phyloP scores from a whole-genome alignment of 257 asterid species.

The Verbascum thapsus region DNA sequence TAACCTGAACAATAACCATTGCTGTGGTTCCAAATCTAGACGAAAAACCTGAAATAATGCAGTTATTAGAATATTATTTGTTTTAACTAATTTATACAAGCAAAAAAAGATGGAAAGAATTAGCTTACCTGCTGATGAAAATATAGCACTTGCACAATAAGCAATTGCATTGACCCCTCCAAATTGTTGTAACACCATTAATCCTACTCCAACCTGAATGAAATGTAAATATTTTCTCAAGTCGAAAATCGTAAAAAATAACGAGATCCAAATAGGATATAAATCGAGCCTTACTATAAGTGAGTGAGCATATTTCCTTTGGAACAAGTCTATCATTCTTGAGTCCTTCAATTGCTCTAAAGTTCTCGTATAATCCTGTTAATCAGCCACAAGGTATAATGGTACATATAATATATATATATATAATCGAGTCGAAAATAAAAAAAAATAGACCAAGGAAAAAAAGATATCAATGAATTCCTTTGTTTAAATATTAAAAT shows the following conservation, averaged over 20 bases:
- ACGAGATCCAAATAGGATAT: neutral
- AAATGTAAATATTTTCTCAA: conserved; percentile 9
- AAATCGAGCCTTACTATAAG: conserved; percentile 51
- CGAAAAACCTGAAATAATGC: conserved; percentile 60
- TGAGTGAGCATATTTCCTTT: conserved; percentile 71
- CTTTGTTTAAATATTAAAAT: no score
- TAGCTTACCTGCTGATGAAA: conserved; percentile 71
- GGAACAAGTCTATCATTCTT: conserved; percentile 69
- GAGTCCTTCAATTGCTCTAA: conserved; percentile 53
- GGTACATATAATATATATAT: no score
- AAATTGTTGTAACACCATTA: conserved; percentile 87
- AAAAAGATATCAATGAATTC: no score
- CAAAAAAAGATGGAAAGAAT: neutral
- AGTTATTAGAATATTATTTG: conserved; percentile 12
- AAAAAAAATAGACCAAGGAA: no score
- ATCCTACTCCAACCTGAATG: conserved; percentile 85
- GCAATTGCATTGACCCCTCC: conserved; percentile 91
- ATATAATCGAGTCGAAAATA: no score
- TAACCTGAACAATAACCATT: conserved; percentile 84
- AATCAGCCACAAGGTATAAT: conserved; percentile 6
- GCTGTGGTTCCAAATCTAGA: conserved; percentile 69
- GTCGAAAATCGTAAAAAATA: neutral
- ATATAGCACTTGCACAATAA: conserved; percentile 84
- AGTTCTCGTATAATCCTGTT: conserved; percentile 68
- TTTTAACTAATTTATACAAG: no score